Evolutionary conservation across 306 rosid genomes (phyloP).

Genomic region (Vachellia collinsii): DNA sequence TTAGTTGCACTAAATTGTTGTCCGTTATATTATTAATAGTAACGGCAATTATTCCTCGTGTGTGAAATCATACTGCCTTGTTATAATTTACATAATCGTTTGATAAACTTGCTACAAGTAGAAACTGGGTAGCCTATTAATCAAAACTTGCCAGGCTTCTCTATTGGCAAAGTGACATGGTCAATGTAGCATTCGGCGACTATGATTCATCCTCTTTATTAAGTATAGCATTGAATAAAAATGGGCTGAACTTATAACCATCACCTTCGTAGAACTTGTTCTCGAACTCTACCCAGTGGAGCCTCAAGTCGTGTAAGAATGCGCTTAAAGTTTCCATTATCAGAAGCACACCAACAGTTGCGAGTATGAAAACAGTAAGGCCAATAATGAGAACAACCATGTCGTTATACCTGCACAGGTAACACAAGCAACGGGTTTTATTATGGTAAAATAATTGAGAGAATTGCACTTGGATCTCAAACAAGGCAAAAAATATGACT

Average conservation of each 20-base stretch:
- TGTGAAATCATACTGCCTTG: neutral
- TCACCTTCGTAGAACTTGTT: conserved; percentile 72
- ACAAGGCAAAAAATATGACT: too few relatives aligned
- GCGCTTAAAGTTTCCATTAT: conserved; percentile 71
- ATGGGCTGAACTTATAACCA: conserved; percentile 64
- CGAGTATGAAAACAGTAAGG: conserved; percentile 47
- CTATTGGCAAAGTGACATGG: neutral
- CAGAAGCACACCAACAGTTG: conserved; percentile 57
- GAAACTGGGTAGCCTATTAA: neutral
- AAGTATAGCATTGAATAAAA: conserved; percentile 43
- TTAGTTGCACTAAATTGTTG: neutral
- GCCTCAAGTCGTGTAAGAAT: conserved; percentile 68
- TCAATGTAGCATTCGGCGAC: neutral
- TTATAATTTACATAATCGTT: neutral
- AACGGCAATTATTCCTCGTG: neutral
- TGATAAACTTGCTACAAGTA: neutral
- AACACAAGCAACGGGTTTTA: too few relatives aligned
- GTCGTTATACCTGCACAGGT: neutral
- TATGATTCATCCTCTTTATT: conserved; percentile 43
- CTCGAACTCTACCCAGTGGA: conserved; percentile 31
- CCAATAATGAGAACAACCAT: conserved; percentile 42
- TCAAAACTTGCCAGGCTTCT: neutral
- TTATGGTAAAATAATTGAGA: too few relatives aligned
- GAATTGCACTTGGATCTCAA: too few relatives aligned
- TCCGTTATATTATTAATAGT: neutral